A percentile compares a stretch with the other conserved stretches of the same genome.
These are phyloP conservation scores for Cryptosporidium ryanae DNA, from an alignment of 169 alveolate species.

Conservation along the genomic window DNA sequence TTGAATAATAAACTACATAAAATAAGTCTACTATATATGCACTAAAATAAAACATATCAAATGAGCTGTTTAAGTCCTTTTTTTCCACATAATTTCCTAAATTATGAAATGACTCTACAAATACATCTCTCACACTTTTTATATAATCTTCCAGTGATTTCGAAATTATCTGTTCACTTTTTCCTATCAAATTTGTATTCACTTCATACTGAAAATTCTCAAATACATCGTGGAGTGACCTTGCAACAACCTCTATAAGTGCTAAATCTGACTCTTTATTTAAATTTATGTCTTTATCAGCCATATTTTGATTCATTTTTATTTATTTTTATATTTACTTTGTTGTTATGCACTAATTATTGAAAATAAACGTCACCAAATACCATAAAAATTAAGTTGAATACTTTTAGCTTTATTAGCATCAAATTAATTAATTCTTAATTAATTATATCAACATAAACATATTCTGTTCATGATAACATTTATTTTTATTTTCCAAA, in stretches of 20 bases:
- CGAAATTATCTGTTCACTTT: constrained; percentile 25
- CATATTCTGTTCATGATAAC: too few species aligned
- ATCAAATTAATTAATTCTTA: too few species aligned
- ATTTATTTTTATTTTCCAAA: too few species aligned
- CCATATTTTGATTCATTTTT: not conserved
- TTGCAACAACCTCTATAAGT: constrained; percentile 42
- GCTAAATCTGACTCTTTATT: constrained; percentile 3
- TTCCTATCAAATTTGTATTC: constrained; percentile 22
- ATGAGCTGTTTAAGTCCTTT: constrained; percentile 5
- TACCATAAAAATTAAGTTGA: too few species aligned
- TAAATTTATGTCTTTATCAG: not conserved
- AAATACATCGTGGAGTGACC: constrained; percentile 36
- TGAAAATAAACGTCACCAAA: too few species aligned
- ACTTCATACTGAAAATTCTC: constrained; percentile 69
- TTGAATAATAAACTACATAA: constrained; percentile 34
- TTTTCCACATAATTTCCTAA: constrained; percentile 9
- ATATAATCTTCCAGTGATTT: constrained; percentile 52
- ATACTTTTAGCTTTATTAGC: too few species aligned
- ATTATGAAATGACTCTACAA: constrained; percentile 43
- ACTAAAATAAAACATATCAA: constrained; percentile 65
- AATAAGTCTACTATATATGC: constrained; percentile 55
- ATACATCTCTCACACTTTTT: constrained; percentile 14
- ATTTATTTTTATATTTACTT: not conserved
- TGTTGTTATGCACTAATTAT: not conserved
- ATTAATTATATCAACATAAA: too few species aligned